Base-by-base conservation (phyloP, 1,139 yeast genomes). In the Ashbya aceris region DNA sequence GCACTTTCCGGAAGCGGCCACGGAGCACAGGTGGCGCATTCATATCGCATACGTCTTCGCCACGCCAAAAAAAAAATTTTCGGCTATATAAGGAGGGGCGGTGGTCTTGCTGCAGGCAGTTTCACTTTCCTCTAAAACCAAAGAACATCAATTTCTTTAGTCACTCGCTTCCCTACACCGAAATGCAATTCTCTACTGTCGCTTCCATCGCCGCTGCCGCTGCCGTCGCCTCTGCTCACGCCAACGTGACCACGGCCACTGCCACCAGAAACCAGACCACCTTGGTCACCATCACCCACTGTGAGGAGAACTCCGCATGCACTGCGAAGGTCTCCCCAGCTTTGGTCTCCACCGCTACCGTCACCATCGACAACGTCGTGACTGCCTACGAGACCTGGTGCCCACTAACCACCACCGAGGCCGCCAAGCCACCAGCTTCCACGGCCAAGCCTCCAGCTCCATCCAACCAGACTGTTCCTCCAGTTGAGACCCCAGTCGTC, bases 1-100 rank as follows among this genome's bases (percentile, higher is more conserved):
- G 84, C 40, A 70, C 65, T 48, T 74, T 69, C 55, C 91, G 68
- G 45, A 80, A 67, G 45, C 79, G 74, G 8, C 86, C 87, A 61
- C 77, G 79, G 53, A 69, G 72, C 13, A 72, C 76, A 17, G 23
- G 23, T 17, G 23, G 23, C 23, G 23, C 23, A 17, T 17, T 17
- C 23, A 6, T 4, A 17, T 17, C 23, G 23, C 23, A 17, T 17
- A 17, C 23, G 23, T 17, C 23, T 17, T 17, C 23, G 23, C 23
- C 23, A 17, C 23, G 23, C 23, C 23, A 6, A 6, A 17, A 17
- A 17, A 17, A 17, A 17, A 17, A 17, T 17, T 17, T 17, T 17
- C 23, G 23, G 23, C 23, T 17, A 17, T 17, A 17, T 17, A 17
- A 17, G 23, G 23, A 17, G 23, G 6, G 23, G 23, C 23, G 23